These are phyloP conservation scores for Lodderomyces theae DNA, from an alignment of 1,139 yeast species.

Conservation along the genomic window DNA sequence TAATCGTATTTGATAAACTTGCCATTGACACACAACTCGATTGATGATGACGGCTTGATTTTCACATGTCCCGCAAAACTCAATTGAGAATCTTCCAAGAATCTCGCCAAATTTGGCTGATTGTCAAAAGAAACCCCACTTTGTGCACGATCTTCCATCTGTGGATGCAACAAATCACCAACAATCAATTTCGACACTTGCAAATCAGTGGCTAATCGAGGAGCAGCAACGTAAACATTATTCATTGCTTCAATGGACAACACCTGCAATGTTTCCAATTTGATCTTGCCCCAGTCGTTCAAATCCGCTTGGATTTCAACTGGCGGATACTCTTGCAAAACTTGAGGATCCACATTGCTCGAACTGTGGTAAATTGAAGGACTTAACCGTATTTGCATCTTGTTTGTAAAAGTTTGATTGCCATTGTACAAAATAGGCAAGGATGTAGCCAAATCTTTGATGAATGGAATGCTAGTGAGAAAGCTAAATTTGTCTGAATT, in stretches of 20 bases:
- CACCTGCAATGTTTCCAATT: conserved; percentile 37
- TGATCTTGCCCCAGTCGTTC: conserved; percentile 36
- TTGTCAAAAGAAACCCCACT: conserved; percentile 3
- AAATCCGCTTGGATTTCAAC: conserved; percentile 54
- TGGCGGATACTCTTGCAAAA: conserved; percentile 42
- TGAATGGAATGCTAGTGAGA: conserved; percentile 42
- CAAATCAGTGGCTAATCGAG: conserved; percentile 40
- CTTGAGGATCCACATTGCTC: conserved; percentile 12
- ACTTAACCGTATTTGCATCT: conserved; percentile 47
- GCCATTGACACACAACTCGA: conserved; percentile 39
- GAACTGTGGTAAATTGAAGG: conserved; percentile 38
- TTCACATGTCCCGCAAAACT: conserved; percentile 35
- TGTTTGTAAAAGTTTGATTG: conserved; percentile 34
- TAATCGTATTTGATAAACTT: conserved; percentile 40
- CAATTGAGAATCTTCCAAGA: conserved; percentile 36
- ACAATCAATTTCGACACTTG: conserved; percentile 43
- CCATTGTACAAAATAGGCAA: conserved; percentile 25
- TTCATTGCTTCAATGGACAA: conserved; percentile 51
- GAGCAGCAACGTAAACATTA: conserved; percentile 39
- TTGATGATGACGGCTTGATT: conserved; percentile 31
- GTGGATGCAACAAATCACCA: conserved; percentile 27
- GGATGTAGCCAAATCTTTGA: conserved; percentile 37
- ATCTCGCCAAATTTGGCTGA: conserved; percentile 50
- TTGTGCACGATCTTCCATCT: conserved; percentile 1
- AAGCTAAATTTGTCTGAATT: conserved; percentile 25